phyloP scores from a whole-genome alignment of 139 green algal genomes.

The Gonium pectorale region DNA sequence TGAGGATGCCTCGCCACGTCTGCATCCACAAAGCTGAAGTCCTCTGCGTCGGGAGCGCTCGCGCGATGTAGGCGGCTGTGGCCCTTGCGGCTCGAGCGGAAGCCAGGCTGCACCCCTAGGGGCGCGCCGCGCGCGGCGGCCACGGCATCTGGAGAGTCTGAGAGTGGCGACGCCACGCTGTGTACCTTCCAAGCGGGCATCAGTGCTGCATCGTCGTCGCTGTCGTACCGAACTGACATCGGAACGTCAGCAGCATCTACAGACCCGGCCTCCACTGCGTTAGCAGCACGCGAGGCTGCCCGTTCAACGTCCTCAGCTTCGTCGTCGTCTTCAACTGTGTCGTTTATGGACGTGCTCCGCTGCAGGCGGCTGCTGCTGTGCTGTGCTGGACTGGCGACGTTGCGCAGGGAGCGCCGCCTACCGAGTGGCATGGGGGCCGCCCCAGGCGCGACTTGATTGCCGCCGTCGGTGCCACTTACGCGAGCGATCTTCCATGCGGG shows the following conservation, averaged over 20 bases:
- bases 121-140: not conserved
- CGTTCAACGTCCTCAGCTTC: too few relatives aligned
- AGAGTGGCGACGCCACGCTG: not conserved
- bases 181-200: slow-evolving; percentile 10
- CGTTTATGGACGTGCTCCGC: not conserved
- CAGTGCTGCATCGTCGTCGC: not conserved
- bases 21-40: not conserved
- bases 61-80: slow-evolving; percentile 21
- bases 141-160: not conserved
- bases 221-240: too few relatives aligned
- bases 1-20: too few relatives aligned
- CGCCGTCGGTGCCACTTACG: too few relatives aligned
- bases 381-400: not conserved
- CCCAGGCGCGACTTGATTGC: too few relatives aligned
- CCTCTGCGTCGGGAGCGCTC: not conserved
- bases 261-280: too few relatives aligned
- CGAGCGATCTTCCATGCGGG: slow-evolving; percentile 12
- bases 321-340: too few relatives aligned
- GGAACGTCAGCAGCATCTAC: too few relatives aligned
- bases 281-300: too few relatives aligned
- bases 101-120: slow-evolving; percentile 13
- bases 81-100: not conserved
- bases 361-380: slow-evolving; percentile 6
- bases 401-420: slow-evolving; percentile 4
- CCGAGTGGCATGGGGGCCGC: too few relatives aligned